These are phyloP conservation scores for Tarenaya hassleriana DNA, from an alignment of 345 rosid genomes.

Conservation along the genomic window DNA sequence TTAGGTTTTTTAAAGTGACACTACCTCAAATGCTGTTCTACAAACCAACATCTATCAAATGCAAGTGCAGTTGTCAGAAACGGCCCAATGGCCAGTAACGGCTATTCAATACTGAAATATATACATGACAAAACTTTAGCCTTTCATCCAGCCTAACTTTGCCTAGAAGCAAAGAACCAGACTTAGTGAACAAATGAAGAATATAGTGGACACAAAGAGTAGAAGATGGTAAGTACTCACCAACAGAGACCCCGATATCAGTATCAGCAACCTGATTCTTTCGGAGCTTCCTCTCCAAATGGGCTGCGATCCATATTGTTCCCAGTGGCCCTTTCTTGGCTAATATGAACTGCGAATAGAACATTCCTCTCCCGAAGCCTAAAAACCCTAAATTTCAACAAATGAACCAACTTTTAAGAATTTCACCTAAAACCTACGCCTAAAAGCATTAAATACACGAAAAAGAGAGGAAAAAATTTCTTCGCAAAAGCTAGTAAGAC, in stretches of 20 bases:
- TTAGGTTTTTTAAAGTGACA: too few relatives aligned
- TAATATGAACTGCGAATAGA: slow-evolving; percentile 97
- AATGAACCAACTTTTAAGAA: slow-evolving; percentile 23
- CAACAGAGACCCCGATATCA: slow-evolving; percentile 97
- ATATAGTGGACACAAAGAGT: not conserved
- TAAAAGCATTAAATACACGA: not conserved
- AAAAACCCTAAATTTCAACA: slow-evolving; percentile 29
- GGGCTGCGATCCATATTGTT: slow-evolving; percentile 99
- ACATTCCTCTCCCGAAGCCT: slow-evolving; percentile 45
- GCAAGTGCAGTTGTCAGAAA: too few relatives aligned
- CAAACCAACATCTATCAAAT: too few relatives aligned
- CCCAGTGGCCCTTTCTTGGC: slow-evolving; percentile 99
- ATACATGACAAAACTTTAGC: too few relatives aligned
- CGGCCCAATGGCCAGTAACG: too few relatives aligned
- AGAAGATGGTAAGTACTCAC: slow-evolving; percentile 40
- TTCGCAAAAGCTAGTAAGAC: slow-evolving; percentile 3
- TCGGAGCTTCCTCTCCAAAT: slow-evolving; percentile 97
- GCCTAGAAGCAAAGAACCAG: not conserved
- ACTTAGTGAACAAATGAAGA: not conserved
- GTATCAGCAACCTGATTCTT: slow-evolving; percentile 99
- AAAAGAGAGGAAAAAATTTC: slow-evolving; percentile 16
- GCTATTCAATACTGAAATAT: too few relatives aligned
- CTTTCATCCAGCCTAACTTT: too few relatives aligned
- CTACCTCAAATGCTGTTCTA: too few relatives aligned
- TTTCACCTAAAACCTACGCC: slow-evolving; percentile 3